Evolutionary conservation across 2,329 filamentous ascomycete genomes (phyloP).

Genomic region (Cercospora sp.): DNA sequence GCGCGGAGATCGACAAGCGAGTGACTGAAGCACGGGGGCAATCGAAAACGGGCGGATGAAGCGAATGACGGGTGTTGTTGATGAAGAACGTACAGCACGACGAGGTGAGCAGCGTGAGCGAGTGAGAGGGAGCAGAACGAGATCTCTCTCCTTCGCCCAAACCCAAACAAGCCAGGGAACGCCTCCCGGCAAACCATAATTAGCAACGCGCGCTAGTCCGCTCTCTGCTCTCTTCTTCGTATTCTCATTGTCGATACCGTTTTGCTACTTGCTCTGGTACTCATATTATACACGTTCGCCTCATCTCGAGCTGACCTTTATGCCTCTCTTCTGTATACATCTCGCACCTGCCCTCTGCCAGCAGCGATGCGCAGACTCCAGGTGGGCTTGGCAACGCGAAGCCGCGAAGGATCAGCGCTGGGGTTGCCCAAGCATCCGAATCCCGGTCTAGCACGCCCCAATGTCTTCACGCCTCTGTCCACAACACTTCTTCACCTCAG

Average conservation of each 20-base stretch:
- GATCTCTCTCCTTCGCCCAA: constrained; percentile 1
- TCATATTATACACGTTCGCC: background rate
- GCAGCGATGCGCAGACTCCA: background rate
- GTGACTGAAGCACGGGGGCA: constrained; percentile 7
- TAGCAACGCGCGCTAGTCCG: background rate
- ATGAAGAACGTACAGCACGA: background rate
- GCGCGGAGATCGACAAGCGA: constrained; percentile 6
- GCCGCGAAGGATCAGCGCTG: background rate
- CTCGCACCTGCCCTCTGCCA: background rate
- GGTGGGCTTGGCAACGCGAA: background rate
- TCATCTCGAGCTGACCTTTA: background rate
- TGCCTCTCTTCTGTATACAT: background rate
- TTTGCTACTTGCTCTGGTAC: background rate
- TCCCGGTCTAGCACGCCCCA: background rate
- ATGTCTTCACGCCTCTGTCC: background rate
- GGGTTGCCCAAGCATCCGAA: background rate
- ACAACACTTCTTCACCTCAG: background rate
- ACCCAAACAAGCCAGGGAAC: background rate
- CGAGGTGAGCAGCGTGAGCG: background rate
- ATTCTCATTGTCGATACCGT: background rate
- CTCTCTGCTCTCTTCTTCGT: background rate
- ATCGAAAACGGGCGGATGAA: background rate
- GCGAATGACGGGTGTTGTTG: background rate
- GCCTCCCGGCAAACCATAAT: constrained; percentile 8
- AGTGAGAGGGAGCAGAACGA: background rate